Evolutionary conservation across 805 yeast genomes (phyloP).

Genomic region (Pichia insulana): DNA sequence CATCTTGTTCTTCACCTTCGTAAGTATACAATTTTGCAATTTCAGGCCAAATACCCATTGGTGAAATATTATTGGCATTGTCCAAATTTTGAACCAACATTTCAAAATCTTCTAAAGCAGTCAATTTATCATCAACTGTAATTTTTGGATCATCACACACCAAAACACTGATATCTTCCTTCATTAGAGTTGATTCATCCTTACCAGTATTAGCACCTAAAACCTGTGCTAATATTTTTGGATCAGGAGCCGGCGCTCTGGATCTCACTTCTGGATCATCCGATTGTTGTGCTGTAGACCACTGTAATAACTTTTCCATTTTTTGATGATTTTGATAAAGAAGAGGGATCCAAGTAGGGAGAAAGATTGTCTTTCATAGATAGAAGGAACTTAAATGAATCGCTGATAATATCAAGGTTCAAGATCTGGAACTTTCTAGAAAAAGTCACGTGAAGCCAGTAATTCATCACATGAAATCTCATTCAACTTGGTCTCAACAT

Average conservation of each 20-base stretch:
- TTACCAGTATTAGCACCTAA: slow-evolving; percentile 51
- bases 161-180: slow-evolving; percentile 57
- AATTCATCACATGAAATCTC: background rate
- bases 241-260: slow-evolving; percentile 64
- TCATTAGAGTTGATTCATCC: slow-evolving; percentile 88
- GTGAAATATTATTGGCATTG: slow-evolving; percentile 88
- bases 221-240: slow-evolving; percentile 67
- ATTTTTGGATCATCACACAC: slow-evolving; percentile 40
- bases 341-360: no score
- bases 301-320: slow-evolving; percentile 86
- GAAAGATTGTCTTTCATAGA: no score
- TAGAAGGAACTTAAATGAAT: no score
- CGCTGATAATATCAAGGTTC: no score
- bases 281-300: slow-evolving; percentile 80
- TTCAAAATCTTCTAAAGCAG: slow-evolving; percentile 85
- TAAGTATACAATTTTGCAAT: slow-evolving; percentile 41
- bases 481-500: no score
- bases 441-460: background rate
- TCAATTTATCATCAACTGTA: slow-evolving; percentile 52
- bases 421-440: background rate
- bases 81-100: slow-evolving; percentile 90
- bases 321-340: no score
- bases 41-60: slow-evolving; percentile 63
- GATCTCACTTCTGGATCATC: slow-evolving; percentile 62
- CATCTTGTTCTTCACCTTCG: slow-evolving; percentile 37